Evolutionary conservation across 179 eudicot genomes (phyloP).

Genomic region (Actinidia polygama): DNA sequence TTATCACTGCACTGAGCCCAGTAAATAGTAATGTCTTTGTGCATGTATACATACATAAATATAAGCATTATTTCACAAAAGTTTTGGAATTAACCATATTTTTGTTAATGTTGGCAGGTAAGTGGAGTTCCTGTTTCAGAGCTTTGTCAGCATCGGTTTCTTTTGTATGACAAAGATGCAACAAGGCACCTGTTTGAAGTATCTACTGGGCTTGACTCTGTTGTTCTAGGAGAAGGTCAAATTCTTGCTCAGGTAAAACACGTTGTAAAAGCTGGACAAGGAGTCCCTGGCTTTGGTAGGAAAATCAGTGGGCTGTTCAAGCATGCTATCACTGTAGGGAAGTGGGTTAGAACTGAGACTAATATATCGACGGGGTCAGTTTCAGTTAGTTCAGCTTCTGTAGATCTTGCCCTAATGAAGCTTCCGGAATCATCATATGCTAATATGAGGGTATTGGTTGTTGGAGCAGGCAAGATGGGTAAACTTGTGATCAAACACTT

Average conservation of each 20-base stretch:
- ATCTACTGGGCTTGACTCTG: conserved; percentile 44
- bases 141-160: conserved; percentile 33
- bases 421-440: conserved; percentile 29
- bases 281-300: conserved; percentile 41
- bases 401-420: conserved; percentile 39
- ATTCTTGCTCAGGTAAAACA: conserved; percentile 43
- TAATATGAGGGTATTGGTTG: conserved; percentile 31
- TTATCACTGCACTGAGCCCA: neutral
- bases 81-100: neutral
- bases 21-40: neutral
- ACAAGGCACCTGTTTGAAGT: conserved; percentile 43
- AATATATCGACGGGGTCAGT: conserved; percentile 39
- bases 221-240: conserved; percentile 48
- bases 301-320: conserved; percentile 46
- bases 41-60: neutral
- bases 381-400: conserved; percentile 49
- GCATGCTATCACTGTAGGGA: conserved; percentile 41
- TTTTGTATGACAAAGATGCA: conserved; percentile 37
- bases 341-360: conserved; percentile 45
- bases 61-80: too few relatives aligned
- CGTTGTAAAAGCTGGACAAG: conserved; percentile 39
- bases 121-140: conserved; percentile 43
- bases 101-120: conserved; percentile 20
- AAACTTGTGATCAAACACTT: conserved; percentile 39
- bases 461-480: conserved; percentile 52